These are phyloP conservation scores for Chalciporus pseudorubinellus DNA, from an alignment of 768 basidiomycete genomes.

Conservation along the genomic window DNA sequence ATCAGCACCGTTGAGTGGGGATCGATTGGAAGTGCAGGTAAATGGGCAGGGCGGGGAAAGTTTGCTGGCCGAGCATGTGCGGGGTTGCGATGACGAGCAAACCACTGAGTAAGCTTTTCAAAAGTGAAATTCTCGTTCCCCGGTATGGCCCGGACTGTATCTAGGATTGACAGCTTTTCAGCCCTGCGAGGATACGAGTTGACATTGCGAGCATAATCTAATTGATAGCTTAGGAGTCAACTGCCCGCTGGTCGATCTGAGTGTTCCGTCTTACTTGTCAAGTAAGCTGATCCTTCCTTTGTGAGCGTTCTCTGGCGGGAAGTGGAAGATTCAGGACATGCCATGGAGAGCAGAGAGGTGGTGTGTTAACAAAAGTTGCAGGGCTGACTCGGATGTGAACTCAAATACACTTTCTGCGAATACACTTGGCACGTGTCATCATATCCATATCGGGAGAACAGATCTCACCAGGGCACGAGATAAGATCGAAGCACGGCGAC, in stretches of 20 bases:
- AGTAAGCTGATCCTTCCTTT: not conserved
- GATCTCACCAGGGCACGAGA: slow-evolving; percentile 12
- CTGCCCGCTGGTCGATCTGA: too few relatives aligned
- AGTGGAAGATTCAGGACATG: slow-evolving; percentile 2
- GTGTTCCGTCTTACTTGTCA: not conserved
- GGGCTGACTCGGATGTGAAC: too few relatives aligned
- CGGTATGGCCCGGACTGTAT: slow-evolving; percentile 14
- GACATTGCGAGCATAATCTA: slow-evolving; percentile 20
- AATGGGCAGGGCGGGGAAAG: not conserved
- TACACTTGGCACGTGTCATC: slow-evolving; percentile 5
- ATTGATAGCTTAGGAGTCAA: not conserved
- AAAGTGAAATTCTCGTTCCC: slow-evolving; percentile 21
- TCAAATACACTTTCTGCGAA: slow-evolving; percentile 1
- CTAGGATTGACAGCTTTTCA: slow-evolving; percentile 18
- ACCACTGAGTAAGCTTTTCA: slow-evolving; percentile 21
- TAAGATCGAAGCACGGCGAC: slow-evolving; percentile 16
- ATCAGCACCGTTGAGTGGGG: not conserved
- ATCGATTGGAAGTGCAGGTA: not conserved
- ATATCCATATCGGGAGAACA: slow-evolving; percentile 15
- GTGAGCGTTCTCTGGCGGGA: slow-evolving; percentile 3
- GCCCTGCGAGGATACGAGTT: slow-evolving; percentile 9
- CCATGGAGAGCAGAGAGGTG: not conserved
- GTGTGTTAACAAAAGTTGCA: not conserved
- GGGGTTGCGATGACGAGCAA: slow-evolving; percentile 19
- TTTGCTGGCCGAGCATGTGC: not conserved